Base-by-base conservation (phyloP, 2,329 filamentous ascomycete genomes). In the Aureobasidium melanogenum region DNA sequence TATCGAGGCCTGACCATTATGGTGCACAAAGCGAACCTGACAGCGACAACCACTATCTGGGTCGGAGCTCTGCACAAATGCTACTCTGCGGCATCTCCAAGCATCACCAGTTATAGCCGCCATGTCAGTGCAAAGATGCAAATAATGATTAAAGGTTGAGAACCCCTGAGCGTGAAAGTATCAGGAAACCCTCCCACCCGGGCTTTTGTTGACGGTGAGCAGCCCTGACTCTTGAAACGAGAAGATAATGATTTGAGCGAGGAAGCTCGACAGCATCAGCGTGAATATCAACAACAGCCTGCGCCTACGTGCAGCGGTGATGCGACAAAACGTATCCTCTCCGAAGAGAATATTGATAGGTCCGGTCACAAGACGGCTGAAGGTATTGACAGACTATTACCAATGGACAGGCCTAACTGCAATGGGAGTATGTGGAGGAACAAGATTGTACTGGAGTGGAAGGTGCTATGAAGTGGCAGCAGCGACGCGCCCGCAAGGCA, bases 261-360 rank as follows among this genome's bases (percentile, higher is more conserved):
- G 36, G 28, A 44, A 22, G 52, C 52, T 55, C 39, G 38, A 22
- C 36, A 44, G 52, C 38, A 44, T 44, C 36, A 44, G 52, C 19
- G 17, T 34, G 52, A 32, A 30, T 2, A 44, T 28, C 14, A 28
- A 55, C 52, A 32, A 44, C 39, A 22, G 38, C 24, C 12, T 43
- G 36, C n/a, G 26, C 26, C 38, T 43, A 55, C 52, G 26, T 38
- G 10, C 28, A 44, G 52, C 39, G 38, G 52, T 55, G 38, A 39
- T 39, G 52, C 52, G 36, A 34, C 52, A 55, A 55, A 30, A 44
- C 52, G 52, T 55, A 44, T 55, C 52, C 52, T 55, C 52, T 55
- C 52, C 38, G n/a, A 32, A 43, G 52, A 44, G 52, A 43, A 55
- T 30, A 41, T 43, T 44, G 52, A 43, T 34, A 55, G 26, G 52